Percentiles rank a stretch among this genome's conserved stretches.
These are phyloP conservation scores for Torulaspora pretoriensis DNA, from an alignment of 1,139 yeast genomes.

Conservation along the genomic window DNA sequence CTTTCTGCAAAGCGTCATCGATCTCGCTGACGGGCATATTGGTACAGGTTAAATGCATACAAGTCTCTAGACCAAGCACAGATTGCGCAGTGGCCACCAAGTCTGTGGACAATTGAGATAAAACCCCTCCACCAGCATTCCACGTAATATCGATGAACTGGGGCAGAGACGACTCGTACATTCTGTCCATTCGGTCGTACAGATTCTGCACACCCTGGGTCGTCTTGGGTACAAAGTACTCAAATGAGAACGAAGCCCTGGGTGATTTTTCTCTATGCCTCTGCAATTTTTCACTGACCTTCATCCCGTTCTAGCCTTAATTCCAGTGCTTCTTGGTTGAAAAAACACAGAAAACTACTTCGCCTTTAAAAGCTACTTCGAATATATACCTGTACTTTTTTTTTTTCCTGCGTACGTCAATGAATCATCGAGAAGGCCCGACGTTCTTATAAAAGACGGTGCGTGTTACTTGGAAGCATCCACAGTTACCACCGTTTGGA, in stretches of 20 bases:
- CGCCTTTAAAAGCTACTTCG: too few relatives aligned
- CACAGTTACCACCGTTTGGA: background rate
- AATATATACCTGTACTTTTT: background rate
- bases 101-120: slow-evolving; percentile 73
- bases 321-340: too few relatives aligned
- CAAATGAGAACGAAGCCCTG: slow-evolving; percentile 80
- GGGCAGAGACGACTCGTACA: slow-evolving; percentile 83
- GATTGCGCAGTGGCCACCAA: slow-evolving; percentile 90
- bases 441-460: background rate
- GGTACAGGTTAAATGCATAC: slow-evolving; percentile 97
- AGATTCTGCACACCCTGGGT: slow-evolving; percentile 94
- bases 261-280: slow-evolving; percentile 29
- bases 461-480: background rate
- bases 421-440: background rate
- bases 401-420: background rate
- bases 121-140: slow-evolving; percentile 89
- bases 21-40: slow-evolving; percentile 82
- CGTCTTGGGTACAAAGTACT: slow-evolving; percentile 97
- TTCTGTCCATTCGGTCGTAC: slow-evolving; percentile 95
- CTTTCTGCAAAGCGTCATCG: slow-evolving; percentile 80
- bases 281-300: slow-evolving; percentile 39
- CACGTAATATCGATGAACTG: slow-evolving; percentile 93
- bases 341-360: too few relatives aligned
- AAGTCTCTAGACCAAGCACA: slow-evolving; percentile 90
- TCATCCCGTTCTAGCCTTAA: slow-evolving; percentile 29